Conservation (phyloP, 1,284 basidiomycete species). For the Apiotrichum sp. region DNA sequence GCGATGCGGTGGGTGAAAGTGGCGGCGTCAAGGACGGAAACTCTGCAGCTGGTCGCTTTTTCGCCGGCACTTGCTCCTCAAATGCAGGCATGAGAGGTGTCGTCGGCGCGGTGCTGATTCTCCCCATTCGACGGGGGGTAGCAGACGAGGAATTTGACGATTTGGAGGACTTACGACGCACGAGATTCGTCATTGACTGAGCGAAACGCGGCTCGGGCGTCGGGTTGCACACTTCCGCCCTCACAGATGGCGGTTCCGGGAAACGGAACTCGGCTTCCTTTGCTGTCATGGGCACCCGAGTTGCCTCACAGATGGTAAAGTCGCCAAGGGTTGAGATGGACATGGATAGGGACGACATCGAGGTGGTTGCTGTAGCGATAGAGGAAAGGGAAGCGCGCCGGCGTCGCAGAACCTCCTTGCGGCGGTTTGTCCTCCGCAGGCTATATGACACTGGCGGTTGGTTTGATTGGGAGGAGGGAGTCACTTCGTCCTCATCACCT, state of each 20-base stretch:
- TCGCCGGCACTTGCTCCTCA: not conserved
- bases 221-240: not conserved
- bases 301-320: conserved; percentile 23
- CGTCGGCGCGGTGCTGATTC: no score
- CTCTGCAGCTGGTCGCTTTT: not conserved
- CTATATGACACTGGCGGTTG: not conserved
- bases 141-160: no score
- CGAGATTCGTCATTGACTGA: conserved; percentile 7
- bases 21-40: not conserved
- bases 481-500: not conserved
- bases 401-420: not conserved
- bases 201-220: not conserved
- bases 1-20: not conserved
- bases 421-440: not conserved
- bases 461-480: not conserved
- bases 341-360: not conserved
- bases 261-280: not conserved
- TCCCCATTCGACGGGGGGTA: no score
- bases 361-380: not conserved
- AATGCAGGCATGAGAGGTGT: no score
- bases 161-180: no score
- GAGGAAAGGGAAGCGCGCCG: not conserved
- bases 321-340: not conserved
- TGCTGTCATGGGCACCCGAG: not conserved
- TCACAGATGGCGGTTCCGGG: not conserved